These are phyloP conservation scores for Pythium aquatile DNA, from an alignment of 352 stramenopile genomes.

Conservation along the genomic window DNA sequence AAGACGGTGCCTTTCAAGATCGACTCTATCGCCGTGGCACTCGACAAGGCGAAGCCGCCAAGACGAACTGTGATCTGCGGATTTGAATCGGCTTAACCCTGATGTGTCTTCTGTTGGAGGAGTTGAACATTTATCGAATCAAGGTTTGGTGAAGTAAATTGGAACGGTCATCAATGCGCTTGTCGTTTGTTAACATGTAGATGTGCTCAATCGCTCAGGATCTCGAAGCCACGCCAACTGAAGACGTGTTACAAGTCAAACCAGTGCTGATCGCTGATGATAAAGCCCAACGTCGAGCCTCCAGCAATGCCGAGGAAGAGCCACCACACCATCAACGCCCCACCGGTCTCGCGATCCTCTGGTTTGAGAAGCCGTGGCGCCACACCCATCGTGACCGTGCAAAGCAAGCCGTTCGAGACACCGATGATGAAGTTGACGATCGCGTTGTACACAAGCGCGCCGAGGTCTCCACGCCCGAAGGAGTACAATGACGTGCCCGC, in stretches of 20 bases:
- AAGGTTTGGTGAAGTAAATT: too few species aligned
- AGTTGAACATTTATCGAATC: neutral
- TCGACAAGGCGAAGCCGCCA: neutral
- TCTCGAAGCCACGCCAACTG: too few species aligned
- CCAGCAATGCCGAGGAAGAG: slow-evolving; percentile 36
- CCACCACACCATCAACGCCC: slow-evolving; percentile 34
- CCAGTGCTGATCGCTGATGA: slow-evolving; percentile 30
- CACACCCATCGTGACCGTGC: slow-evolving; percentile 35
- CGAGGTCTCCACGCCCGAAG: slow-evolving; percentile 16
- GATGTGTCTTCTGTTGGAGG: too few species aligned
- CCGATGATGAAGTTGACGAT: slow-evolving; percentile 32
- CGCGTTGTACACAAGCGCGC: slow-evolving; percentile 6
- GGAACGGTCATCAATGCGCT: too few species aligned
- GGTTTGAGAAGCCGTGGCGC: slow-evolving; percentile 28
- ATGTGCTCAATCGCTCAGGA: too few species aligned
- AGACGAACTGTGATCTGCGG: neutral
- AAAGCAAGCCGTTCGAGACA: slow-evolving; percentile 33
- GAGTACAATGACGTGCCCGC: slow-evolving; percentile 27
- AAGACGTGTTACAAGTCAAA: slow-evolving; percentile 16
- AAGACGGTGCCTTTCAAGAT: neutral
- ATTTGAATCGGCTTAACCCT: neutral
- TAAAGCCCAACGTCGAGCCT: slow-evolving; percentile 31
- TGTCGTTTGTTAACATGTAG: too few species aligned
- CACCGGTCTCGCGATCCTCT: slow-evolving; percentile 35
- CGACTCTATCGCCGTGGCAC: neutral